Conservation (phyloP, 192 early-diverging fungal species). For the Dimargaris cristalligena region DNA sequence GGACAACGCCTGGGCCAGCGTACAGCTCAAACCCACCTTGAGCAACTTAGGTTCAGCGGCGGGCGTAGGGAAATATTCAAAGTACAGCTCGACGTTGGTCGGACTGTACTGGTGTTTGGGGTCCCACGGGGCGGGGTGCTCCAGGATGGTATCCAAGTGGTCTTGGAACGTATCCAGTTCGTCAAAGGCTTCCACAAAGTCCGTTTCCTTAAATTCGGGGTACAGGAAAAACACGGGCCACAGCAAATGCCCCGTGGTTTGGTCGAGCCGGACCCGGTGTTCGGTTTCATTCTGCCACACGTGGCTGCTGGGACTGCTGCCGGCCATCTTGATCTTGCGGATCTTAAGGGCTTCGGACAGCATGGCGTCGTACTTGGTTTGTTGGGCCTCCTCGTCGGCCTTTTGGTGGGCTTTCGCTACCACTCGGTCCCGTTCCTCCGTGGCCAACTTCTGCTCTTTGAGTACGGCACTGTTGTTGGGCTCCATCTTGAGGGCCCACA, state of each 20-base stretch:
- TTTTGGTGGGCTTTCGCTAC: slow-evolving; percentile 17
- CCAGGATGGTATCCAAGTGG: slow-evolving; percentile 72
- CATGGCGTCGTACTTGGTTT: slow-evolving; percentile 27
- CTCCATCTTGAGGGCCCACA: slow-evolving; percentile 49
- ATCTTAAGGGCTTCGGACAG: slow-evolving; percentile 30
- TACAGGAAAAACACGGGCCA: slow-evolving; percentile 89
- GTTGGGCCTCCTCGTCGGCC: slow-evolving; percentile 14
- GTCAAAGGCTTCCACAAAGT: slow-evolving; percentile 71
- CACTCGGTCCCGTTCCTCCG: too few species aligned
- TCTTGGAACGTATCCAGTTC: slow-evolving; percentile 68
- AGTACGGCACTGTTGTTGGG: slow-evolving; percentile 34
- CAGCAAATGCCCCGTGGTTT: slow-evolving; percentile 36
- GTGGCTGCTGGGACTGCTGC: neutral
- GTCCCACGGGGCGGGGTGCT: slow-evolving; percentile 74
- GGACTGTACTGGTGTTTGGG: slow-evolving; percentile 40
- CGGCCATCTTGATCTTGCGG: slow-evolving; percentile 20
- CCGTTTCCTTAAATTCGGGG: slow-evolving; percentile 81
- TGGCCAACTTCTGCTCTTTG: slow-evolving; percentile 9
- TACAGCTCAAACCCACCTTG: slow-evolving; percentile 39
- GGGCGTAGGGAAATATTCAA: slow-evolving; percentile 34
- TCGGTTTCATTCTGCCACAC: slow-evolving; percentile 25
- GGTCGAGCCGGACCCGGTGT: slow-evolving; percentile 39
- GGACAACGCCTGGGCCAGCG: slow-evolving; percentile 43
- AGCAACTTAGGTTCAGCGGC: slow-evolving; percentile 33
- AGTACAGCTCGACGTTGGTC: slow-evolving; percentile 60